phyloP scores from a whole-genome alignment of 2,329 filamentous ascomycete genomes.

The Aspergillus glaucus region DNA sequence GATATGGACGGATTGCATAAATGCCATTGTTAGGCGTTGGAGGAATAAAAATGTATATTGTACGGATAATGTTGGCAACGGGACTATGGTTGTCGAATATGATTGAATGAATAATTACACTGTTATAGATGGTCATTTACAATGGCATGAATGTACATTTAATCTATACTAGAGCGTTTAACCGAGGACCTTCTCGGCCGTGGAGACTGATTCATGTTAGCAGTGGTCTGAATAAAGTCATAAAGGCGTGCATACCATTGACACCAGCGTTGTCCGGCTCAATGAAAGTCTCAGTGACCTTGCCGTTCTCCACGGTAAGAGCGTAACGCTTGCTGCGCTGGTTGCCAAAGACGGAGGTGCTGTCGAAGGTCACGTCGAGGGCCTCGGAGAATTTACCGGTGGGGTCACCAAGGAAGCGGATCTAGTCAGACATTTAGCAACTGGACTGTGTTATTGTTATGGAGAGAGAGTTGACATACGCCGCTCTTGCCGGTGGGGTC shows the following conservation, averaged over 20 bases:
- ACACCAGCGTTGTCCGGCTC: conserved; percentile 86
- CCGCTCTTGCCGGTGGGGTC: conserved; percentile 70
- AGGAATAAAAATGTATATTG: neutral
- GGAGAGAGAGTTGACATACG: conserved; percentile 51
- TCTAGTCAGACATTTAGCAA: conserved; percentile 41
- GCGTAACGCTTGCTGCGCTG: conserved; percentile 83
- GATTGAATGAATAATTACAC: neutral
- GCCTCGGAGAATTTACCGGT: conserved; percentile 73
- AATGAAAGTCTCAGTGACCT: conserved; percentile 72
- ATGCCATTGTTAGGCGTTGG: conserved; percentile 1
- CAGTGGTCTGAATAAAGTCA: conserved; percentile 4
- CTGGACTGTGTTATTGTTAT: neutral
- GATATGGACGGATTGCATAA: neutral
- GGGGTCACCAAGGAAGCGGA: conserved; percentile 84
- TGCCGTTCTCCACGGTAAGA: conserved; percentile 74
- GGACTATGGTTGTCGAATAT: neutral
- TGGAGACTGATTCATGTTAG: conserved; percentile 34
- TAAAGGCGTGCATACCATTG: conserved; percentile 51
- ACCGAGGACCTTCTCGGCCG: conserved; percentile 45
- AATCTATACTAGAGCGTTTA: conserved; percentile 16
- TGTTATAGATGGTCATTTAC: neutral
- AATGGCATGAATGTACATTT: conserved; percentile 1
- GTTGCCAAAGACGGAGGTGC: conserved; percentile 70
- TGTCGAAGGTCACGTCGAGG: conserved; percentile 77
- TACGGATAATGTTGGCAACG: neutral